phyloP scores from a whole-genome alignment of 148 eudicot genomes.

The Fallopia convolvulus region DNA sequence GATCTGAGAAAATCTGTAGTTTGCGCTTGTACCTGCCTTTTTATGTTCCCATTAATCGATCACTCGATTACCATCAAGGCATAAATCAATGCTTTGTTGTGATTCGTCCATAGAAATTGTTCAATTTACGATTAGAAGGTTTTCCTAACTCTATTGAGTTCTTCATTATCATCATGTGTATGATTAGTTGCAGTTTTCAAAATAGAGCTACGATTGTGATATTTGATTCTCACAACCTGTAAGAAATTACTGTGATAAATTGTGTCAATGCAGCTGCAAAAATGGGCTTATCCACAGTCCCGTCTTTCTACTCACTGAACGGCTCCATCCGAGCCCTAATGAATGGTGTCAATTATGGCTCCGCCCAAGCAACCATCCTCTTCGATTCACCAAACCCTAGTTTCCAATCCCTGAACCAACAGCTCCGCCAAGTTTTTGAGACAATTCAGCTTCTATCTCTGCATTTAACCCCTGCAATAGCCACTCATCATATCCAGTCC shows the following conservation, averaged over 20 bases:
- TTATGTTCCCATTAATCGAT: background rate
- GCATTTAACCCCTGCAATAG: constrained; percentile 31
- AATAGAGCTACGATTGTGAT: background rate
- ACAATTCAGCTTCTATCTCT: constrained; percentile 48
- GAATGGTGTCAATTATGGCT: constrained; percentile 47
- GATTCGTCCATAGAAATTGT: background rate
- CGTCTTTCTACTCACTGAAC: constrained; percentile 52
- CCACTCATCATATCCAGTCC: constrained; percentile 28
- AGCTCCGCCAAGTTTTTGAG: constrained; percentile 48
- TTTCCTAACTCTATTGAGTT: background rate
- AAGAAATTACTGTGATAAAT: background rate
- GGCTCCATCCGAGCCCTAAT: constrained; percentile 38
- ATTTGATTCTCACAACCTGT: background rate
- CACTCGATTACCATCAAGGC: background rate
- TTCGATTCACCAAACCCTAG: constrained; percentile 16
- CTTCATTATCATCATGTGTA: background rate
- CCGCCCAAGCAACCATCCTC: constrained; percentile 44
- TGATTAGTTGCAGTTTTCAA: background rate
- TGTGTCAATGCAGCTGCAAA: constrained; percentile 33
- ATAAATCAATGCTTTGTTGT: background rate
- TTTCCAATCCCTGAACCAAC: constrained; percentile 58
- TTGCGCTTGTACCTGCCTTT: background rate
- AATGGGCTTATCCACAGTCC: constrained; percentile 36
- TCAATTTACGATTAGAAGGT: background rate
- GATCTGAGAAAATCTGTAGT: background rate